A percentile compares a stretch with the other conserved stretches of the same genome.
Evolutionary conservation across 1,139 yeast species (phyloP).

Genomic region (Nakaseomyces delphensis): DNA sequence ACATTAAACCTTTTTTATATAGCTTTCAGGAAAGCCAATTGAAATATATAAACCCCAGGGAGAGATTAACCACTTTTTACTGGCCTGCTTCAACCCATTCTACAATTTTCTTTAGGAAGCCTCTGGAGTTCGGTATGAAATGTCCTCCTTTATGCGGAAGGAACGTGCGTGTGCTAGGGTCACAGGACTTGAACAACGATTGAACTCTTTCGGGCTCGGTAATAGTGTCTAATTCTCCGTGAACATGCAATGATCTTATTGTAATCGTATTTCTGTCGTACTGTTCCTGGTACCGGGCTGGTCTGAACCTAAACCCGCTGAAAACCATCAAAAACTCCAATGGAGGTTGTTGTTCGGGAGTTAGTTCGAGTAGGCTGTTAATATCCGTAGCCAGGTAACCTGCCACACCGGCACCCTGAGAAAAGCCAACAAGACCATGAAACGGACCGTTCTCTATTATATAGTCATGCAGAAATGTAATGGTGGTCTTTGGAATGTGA

Average conservation of each 20-base stretch:
- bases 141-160: slow-evolving; percentile 80
- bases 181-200: slow-evolving; percentile 48
- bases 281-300: slow-evolving; percentile 42
- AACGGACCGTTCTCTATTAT: slow-evolving; percentile 59
- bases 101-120: slow-evolving; percentile 48
- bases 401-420: slow-evolving; percentile 87
- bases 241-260: slow-evolving; percentile 62
- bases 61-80: too few relatives aligned
- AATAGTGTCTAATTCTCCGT: slow-evolving; percentile 84
- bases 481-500: slow-evolving; percentile 21
- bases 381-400: slow-evolving; percentile 45
- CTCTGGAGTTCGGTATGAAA: slow-evolving; percentile 68
- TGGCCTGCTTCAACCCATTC: too few relatives aligned
- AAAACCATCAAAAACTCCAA: slow-evolving; percentile 66
- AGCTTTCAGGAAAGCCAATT: too few relatives aligned
- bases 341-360: slow-evolving; percentile 34
- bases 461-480: slow-evolving; percentile 22
- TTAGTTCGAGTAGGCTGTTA: slow-evolving; percentile 28
- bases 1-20: too few relatives aligned
- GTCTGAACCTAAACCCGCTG: slow-evolving; percentile 65
- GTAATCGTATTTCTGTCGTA: slow-evolving; percentile 39
- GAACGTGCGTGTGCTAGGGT: slow-evolving; percentile 38
- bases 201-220: slow-evolving; percentile 67
- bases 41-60: too few relatives aligned
- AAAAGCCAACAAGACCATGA: slow-evolving; percentile 79